These are phyloP conservation scores for Calonectria crousiana DNA, from an alignment of 2,329 filamentous ascomycete genomes.

Conservation along the genomic window DNA sequence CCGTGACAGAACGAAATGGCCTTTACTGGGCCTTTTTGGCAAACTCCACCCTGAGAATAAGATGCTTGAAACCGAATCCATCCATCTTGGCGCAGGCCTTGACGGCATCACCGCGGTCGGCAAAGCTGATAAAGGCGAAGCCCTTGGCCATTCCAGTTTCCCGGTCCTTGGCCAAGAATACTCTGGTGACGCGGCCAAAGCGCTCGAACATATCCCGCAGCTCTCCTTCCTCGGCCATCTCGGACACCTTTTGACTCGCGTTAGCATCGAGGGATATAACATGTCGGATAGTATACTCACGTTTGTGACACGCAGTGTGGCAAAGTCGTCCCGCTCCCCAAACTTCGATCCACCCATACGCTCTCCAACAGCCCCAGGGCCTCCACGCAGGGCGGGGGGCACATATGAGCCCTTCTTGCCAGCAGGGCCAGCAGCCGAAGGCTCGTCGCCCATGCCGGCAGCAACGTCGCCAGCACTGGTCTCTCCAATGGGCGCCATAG, in stretches of 20 bases:
- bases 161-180: slow-evolving; percentile 97
- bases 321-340: slow-evolving; percentile 92
- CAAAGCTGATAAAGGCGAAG: slow-evolving; percentile 98
- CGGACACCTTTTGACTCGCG: slow-evolving; percentile 76
- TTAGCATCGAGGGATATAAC: slow-evolving; percentile 42
- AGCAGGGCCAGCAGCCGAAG: slow-evolving; percentile 65
- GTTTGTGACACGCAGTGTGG: slow-evolving; percentile 97
- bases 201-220: slow-evolving; percentile 98
- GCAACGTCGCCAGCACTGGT: slow-evolving; percentile 65
- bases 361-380: slow-evolving; percentile 74
- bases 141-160: slow-evolving; percentile 97
- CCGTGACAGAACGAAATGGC: slow-evolving; percentile 46
- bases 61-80: slow-evolving; percentile 89
- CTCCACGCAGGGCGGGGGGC: slow-evolving; percentile 89
- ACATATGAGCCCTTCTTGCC: slow-evolving; percentile 88
- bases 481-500: slow-evolving; percentile 89
- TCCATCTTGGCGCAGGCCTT: slow-evolving; percentile 98
- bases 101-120: slow-evolving; percentile 88
- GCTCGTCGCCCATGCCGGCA: slow-evolving; percentile 66
- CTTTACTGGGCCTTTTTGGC: slow-evolving; percentile 75
- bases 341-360: slow-evolving; percentile 87
- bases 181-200: slow-evolving; percentile 94
- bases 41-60: slow-evolving; percentile 89
- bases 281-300: slow-evolving; percentile 64
- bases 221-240: slow-evolving; percentile 96